Evolutionary conservation across 1,284 basidiomycete species (phyloP).

Genomic region (Ceratobasidium sp.): DNA sequence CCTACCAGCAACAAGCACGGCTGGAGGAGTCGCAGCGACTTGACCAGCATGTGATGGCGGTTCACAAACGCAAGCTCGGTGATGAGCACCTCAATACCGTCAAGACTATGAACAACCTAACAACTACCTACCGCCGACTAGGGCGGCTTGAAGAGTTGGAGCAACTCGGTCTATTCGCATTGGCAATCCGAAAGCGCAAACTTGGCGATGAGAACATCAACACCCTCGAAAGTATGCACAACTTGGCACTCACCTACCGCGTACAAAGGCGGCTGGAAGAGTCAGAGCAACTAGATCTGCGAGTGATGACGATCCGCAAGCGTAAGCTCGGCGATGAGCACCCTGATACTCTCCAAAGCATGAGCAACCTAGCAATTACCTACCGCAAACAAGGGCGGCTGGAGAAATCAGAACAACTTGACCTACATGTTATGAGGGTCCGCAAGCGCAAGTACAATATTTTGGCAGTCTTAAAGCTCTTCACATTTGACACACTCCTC

Average conservation of each 20-base stretch:
- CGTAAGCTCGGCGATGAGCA: background rate
- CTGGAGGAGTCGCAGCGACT: background rate
- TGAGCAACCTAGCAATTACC: background rate
- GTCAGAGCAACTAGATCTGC: background rate
- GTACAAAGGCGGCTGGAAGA: background rate
- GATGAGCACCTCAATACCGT: background rate
- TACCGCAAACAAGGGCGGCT: slow-evolving; percentile 2
- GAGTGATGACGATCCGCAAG: background rate
- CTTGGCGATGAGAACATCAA: too few species aligned
- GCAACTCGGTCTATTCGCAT: background rate
- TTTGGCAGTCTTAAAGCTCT: background rate
- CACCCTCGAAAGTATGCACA: too few species aligned
- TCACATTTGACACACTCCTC: background rate
- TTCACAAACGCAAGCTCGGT: background rate
- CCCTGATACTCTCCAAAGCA: background rate
- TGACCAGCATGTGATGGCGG: background rate
- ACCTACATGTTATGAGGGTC: background rate
- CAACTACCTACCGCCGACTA: background rate
- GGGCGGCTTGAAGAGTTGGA: slow-evolving; percentile 4
- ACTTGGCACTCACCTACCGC: background rate
- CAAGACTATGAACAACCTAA: background rate
- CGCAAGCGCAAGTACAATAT: background rate
- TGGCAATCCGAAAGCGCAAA: background rate
- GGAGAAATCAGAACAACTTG: background rate
- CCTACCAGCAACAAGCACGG: background rate